Evolutionary conservation across 345 rosid species (phyloP), one percentile per base, ranked within the genome.

Genomic region (Aquilaria sinensis): DNA sequence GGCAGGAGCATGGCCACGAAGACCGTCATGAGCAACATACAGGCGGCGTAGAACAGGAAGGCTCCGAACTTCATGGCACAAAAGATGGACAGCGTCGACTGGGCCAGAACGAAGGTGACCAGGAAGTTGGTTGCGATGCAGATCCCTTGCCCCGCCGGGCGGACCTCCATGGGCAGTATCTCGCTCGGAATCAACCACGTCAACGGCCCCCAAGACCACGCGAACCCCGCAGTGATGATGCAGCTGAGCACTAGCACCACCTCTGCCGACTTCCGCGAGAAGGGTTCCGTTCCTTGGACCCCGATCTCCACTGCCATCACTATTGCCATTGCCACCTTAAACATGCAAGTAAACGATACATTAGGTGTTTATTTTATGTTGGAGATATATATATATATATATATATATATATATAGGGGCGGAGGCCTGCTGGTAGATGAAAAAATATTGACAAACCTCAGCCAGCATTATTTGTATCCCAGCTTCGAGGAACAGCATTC

Each of bases 121-220:
- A 69, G 3, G 58, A 74, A 67, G 60, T 69, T 66, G 47, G 66
- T 60, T 46, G 72, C 70, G 10, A 71, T 70, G 52, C 58, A 63
- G 2, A 80, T 53, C 15, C 81, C 75, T 51, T 74, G 81, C 1
- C 81, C 81, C 0, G 78, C 76, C 4, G 78, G 65, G 9, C 84
- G 66, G 33, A 73, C 66, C 73, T 75, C 80, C 74, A 70, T 37
- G 0, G 80, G 74, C 51, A 79, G 73, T 51, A 73, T 73, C 69
- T 79, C 83, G 32, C 78, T 67, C 0, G 74, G 77, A 14, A 75
- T 67, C 9, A 77, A 52, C 77, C 75, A 73, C 0, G 59, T 53
- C 6, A 73, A 54, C 2, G 77, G 73, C 10, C 78, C 83, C 83
- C 83, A 75, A 0, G 80, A 79, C 66, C 71, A 67, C 45, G 74